Conservation (phyloP, 1,284 basidiomycete species). For the Phylloboletellus chloephorus region DNA sequence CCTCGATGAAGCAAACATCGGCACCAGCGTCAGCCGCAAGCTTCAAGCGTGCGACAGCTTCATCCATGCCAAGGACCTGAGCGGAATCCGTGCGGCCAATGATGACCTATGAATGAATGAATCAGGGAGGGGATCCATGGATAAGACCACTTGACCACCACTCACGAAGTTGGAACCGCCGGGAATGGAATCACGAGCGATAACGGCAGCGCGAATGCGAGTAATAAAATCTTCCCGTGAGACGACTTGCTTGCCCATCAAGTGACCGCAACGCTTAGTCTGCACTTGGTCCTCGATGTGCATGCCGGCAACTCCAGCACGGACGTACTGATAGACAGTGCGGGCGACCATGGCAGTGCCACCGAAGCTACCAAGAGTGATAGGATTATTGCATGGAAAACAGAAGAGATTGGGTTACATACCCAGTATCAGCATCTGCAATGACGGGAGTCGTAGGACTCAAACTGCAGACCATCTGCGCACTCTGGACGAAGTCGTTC, state of each 20-base stretch:
- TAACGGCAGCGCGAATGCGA: constrained; percentile 72
- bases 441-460: constrained; percentile 65
- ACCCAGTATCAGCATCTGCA: constrained; percentile 79
- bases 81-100: constrained; percentile 82
- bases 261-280: constrained; percentile 78
- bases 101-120: constrained; percentile 45
- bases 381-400: background rate
- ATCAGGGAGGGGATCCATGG: background rate
- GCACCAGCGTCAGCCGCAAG: constrained; percentile 72
- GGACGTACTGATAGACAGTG: constrained; percentile 67
- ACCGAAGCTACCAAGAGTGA: constrained; percentile 49
- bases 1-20: constrained; percentile 83
- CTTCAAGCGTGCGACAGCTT: constrained; percentile 63
- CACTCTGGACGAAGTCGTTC: constrained; percentile 67
- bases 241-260: constrained; percentile 74
- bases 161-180: constrained; percentile 65
- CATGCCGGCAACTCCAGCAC: constrained; percentile 68
- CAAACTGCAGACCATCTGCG: constrained; percentile 62
- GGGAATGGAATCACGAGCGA: constrained; percentile 65
- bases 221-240: constrained; percentile 69
- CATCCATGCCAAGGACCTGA: constrained; percentile 77
- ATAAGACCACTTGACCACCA: background rate
- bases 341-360: constrained; percentile 73
- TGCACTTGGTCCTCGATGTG: constrained; percentile 84
- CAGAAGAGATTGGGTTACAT: constrained; percentile 5